Percentiles rank a stretch among this genome's conserved stretches.
Conservation (phyloP, 139 green algal genomes). For the Chlamydomonas asymmetrica region DNA sequence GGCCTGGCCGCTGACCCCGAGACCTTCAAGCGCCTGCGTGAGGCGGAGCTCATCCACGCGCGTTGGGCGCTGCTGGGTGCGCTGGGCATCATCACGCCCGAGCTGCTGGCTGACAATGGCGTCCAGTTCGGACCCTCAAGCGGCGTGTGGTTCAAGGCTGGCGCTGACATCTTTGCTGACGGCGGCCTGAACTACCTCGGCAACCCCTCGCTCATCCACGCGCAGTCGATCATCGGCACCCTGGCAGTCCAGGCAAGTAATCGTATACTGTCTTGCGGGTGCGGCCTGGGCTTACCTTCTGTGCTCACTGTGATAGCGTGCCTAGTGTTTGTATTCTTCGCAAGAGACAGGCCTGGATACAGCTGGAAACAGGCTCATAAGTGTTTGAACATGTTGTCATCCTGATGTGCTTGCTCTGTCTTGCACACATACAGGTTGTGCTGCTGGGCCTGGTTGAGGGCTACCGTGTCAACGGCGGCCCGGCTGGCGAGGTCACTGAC, state of each 20-base stretch:
- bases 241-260: slow-evolving; percentile 78
- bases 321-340: too few relatives aligned
- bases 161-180: slow-evolving; percentile 85
- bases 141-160: slow-evolving; percentile 93
- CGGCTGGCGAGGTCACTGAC: slow-evolving; percentile 56
- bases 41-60: slow-evolving; percentile 85
- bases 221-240: slow-evolving; percentile 91
- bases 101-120: slow-evolving; percentile 41
- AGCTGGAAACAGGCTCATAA: too few relatives aligned
- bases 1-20: neutral
- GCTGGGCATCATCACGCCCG: slow-evolving; percentile 59
- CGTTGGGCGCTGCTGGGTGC: slow-evolving; percentile 93
- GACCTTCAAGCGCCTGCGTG: slow-evolving; percentile 57
- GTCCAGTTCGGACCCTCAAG: slow-evolving; percentile 72
- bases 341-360: too few relatives aligned
- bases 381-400: too few relatives aligned
- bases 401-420: slow-evolving; percentile 40
- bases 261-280: too few relatives aligned
- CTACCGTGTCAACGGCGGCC: slow-evolving; percentile 58
- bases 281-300: too few relatives aligned
- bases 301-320: too few relatives aligned
- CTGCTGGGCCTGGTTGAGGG: too few relatives aligned
- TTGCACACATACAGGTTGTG: too few relatives aligned
- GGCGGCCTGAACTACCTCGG: slow-evolving; percentile 91
- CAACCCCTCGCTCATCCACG: slow-evolving; percentile 90